Evolutionary conservation across 371 early-diverging fungal species (phyloP), one percentile per base, ranked within the genome.

Genomic region (Cokeromyces recurvatus): DNA sequence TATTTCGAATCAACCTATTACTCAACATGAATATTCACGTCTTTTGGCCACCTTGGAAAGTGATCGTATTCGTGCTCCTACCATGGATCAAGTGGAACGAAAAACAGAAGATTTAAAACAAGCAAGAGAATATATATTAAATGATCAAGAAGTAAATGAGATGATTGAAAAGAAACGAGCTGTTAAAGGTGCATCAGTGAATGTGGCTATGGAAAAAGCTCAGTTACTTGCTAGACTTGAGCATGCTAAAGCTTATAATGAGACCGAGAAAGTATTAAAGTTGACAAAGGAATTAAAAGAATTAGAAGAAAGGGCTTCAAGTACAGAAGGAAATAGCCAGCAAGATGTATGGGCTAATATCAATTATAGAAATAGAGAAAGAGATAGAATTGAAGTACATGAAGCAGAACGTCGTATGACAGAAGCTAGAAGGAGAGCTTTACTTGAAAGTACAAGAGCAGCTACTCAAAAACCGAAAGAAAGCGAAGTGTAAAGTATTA

Each of bases 1-100:
- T 25, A 59, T 89, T 9, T 89, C 90, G 7, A 89, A 89, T 52
- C 57, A 66, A 35, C 63, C 74, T 21, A 62, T 87, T 19, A 84
- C 81, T n/a, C 68, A 79, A 48, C 64, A 77, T 32, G 91, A 90
- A 53, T 86, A 75, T 43, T 48, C 64, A 25, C 77, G 86, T 40
- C 82, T 67, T 43, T 65, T 78, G 29, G 54, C 64, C 9, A 74
- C 73, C 2, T 46, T 78, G 21, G 71, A 78, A 49, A 52, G 50
- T 10, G 89, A 84, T 5, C 58, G 73, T 20, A 56, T 74, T 11
- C 74, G 75, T 14, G 47, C 57, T 29, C 76, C 76, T 1, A 69
- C 78, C 0, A 31, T 66, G 7, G 78, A 78, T 10, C 69, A 73
- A 14, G 74, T 87, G 3, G 74, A 74, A 50, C 58, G 62, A 35